Evolutionary conservation across 1,139 yeast species (phyloP).

Genomic region (Zhuliangozyma parablackwelliae): DNA sequence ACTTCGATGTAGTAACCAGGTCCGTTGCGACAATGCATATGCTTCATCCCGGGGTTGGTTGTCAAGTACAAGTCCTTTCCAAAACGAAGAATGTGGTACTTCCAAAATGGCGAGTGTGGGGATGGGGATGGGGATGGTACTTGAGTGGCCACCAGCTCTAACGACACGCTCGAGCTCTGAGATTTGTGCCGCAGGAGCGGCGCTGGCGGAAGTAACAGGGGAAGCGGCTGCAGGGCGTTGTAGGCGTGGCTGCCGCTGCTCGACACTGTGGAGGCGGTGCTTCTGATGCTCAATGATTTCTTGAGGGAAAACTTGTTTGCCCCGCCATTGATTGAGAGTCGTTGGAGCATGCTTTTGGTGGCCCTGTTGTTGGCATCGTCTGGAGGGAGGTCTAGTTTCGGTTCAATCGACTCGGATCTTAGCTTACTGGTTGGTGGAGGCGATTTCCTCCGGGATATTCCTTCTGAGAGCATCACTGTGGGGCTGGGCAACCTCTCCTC

Average conservation of each 20-base stretch:
- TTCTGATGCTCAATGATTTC: too few species aligned
- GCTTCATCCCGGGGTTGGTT: slow-evolving; percentile 56
- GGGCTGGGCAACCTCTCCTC: slow-evolving; percentile 1
- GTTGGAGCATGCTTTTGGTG: too few species aligned
- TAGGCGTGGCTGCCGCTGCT: too few species aligned
- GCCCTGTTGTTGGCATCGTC: too few species aligned
- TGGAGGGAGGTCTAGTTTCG: too few species aligned
- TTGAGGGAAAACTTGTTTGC: too few species aligned
- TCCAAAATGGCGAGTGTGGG: slow-evolving; percentile 46
- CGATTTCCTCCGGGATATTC: neutral
- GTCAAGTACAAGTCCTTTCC: slow-evolving; percentile 51
- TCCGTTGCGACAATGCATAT: slow-evolving; percentile 50
- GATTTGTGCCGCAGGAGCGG: neutral
- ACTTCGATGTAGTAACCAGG: slow-evolving; percentile 54
- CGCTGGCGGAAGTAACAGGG: neutral
- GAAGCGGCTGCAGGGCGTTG: neutral
- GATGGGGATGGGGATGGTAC: neutral
- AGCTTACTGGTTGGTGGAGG: too few species aligned
- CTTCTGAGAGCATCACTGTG: neutral
- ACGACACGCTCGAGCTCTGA: neutral
- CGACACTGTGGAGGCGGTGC: too few species aligned
- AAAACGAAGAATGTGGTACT: slow-evolving; percentile 51
- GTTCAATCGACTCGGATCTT: too few species aligned
- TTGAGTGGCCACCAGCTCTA: neutral
- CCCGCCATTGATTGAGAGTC: too few species aligned